A percentile compares a stretch with the other conserved stretches of the same genome.
These are phyloP conservation scores for Exophiala xenobiotica DNA, from an alignment of 2,329 filamentous ascomycete species.

Conservation along the genomic window DNA sequence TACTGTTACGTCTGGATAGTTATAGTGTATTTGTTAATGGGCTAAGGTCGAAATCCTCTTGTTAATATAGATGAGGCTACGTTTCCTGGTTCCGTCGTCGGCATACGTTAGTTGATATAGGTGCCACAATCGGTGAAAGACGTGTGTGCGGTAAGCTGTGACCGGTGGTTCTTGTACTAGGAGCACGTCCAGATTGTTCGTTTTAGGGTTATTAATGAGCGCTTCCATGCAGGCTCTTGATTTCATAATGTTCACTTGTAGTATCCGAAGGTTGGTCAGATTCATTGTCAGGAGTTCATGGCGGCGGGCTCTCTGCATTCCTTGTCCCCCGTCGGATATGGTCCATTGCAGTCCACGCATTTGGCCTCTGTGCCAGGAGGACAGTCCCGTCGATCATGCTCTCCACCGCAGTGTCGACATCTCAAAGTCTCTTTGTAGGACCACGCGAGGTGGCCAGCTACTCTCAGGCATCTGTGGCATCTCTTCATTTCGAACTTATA, in stretches of 20 bases:
- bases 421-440: constrained; percentile 28
- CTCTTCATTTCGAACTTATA: constrained; percentile 26
- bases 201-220: constrained; percentile 32
- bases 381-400: constrained; percentile 28
- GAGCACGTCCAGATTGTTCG: constrained; percentile 29
- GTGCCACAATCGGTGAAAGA: constrained; percentile 32
- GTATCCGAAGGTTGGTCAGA: constrained; percentile 12
- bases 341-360: constrained; percentile 26
- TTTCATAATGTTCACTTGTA: constrained; percentile 32
- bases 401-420: constrained; percentile 28
- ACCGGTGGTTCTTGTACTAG: constrained; percentile 29
- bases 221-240: constrained; percentile 31
- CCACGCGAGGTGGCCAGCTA: constrained; percentile 31
- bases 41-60: constrained; percentile 29
- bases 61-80: constrained; percentile 33
- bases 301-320: not conserved
- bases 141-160: constrained; percentile 28
- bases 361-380: constrained; percentile 21
- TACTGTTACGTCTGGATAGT: constrained; percentile 30
- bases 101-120: constrained; percentile 30
- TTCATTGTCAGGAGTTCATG: constrained; percentile 10
- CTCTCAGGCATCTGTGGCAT: constrained; percentile 29
- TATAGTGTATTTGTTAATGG: constrained; percentile 29
- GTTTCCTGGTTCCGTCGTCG: constrained; percentile 16
- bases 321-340: not conserved